Evolutionary conservation across 2,329 filamentous ascomycete genomes (phyloP).

Genomic region (Tympanopsis confertula): DNA sequence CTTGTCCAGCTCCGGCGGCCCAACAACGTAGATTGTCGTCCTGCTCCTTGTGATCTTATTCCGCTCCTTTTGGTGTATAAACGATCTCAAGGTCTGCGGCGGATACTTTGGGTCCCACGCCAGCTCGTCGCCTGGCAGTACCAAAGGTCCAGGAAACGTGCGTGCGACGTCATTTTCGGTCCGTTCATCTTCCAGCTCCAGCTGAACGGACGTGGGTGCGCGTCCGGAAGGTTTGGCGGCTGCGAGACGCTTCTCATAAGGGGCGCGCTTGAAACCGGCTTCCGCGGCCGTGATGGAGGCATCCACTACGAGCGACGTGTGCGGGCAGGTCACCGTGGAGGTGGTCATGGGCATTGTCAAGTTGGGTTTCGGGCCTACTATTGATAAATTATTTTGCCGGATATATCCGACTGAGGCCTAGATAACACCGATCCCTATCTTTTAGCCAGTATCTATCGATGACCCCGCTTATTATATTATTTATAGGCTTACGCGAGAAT

Average conservation of each 20-base stretch:
- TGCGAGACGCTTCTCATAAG: constrained; percentile 13
- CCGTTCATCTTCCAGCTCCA: constrained; percentile 5
- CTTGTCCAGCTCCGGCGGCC: constrained; percentile 24
- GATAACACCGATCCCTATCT: too few species aligned
- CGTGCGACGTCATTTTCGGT: constrained; percentile 9
- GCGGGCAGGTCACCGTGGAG: too few species aligned
- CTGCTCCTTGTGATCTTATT: constrained; percentile 33
- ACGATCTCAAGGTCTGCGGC: constrained; percentile 39
- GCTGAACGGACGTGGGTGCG: constrained; percentile 5
- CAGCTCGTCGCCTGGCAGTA: constrained; percentile 48
- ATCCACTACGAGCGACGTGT: constrained; percentile 12
- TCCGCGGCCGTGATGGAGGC: constrained; percentile 15
- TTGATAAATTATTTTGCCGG: too few species aligned
- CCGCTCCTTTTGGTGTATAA: constrained; percentile 29
- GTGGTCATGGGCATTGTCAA: too few species aligned
- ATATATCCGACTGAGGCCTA: too few species aligned
- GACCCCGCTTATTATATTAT: too few species aligned
- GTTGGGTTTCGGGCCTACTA: too few species aligned
- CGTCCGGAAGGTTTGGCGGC: constrained; percentile 16
- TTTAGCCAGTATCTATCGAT: too few species aligned
- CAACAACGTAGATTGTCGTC: constrained; percentile 41
- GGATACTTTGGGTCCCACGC: constrained; percentile 35
- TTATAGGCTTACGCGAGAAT: too few species aligned
- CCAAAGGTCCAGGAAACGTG: constrained; percentile 44
- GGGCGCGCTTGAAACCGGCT: constrained; percentile 15